phyloP scores from a whole-genome alignment of 2,329 filamentous ascomycete genomes.

The Neonectria neomacrospora region DNA sequence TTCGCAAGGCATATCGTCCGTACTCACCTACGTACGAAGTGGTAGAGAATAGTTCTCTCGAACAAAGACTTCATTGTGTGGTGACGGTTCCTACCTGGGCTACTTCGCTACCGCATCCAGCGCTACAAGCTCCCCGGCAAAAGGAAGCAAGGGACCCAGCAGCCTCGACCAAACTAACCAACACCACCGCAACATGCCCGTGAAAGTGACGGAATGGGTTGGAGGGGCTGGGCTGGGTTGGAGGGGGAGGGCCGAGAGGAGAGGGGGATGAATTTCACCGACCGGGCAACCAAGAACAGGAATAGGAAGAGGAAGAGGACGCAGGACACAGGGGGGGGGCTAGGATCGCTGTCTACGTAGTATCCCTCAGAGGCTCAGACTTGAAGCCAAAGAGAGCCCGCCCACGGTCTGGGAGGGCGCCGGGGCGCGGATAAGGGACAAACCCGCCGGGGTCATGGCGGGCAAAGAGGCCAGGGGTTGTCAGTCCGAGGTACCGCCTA shows the following conservation, averaged over 20 bases:
- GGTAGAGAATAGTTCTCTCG: neutral
- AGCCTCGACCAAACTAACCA: neutral
- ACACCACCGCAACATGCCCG: neutral
- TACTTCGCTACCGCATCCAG: neutral
- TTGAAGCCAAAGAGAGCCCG: neutral
- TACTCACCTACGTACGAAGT: neutral
- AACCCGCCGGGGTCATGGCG: conserved; percentile 7
- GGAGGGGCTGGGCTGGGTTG: conserved; percentile 8
- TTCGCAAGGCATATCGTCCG: neutral
- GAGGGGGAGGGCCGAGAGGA: neutral
- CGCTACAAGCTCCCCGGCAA: neutral
- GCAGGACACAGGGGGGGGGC: neutral
- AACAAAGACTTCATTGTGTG: neutral
- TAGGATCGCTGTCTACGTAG: neutral
- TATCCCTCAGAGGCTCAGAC: conserved; percentile 9
- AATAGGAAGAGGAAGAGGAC: conserved; percentile 2
- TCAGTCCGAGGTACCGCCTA: conserved; percentile 4
- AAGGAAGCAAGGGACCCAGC: neutral
- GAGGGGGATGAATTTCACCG: conserved; percentile 13
- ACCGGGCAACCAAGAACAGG: conserved; percentile 21
- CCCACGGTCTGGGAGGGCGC: neutral
- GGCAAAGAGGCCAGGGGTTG: conserved; percentile 11
- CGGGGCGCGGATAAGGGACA: conserved; percentile 3
- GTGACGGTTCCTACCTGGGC: no score
- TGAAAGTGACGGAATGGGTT: conserved; percentile 8